Conservation (phyloP, 2,329 filamentous ascomycete genomes). For the Pseudodiploospora longispora region DNA sequence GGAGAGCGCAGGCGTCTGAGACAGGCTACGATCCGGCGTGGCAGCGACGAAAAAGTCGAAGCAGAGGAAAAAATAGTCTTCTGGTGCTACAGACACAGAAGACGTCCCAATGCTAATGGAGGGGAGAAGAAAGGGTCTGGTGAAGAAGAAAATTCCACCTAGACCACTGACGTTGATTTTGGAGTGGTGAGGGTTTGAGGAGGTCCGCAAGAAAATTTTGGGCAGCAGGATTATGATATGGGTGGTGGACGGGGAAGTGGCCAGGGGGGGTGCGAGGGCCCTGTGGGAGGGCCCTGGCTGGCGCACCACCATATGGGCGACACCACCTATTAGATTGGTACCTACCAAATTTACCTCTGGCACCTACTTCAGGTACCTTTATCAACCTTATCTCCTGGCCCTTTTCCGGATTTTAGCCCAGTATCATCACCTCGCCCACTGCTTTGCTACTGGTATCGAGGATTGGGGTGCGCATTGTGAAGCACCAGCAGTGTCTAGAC, state of each 20-base stretch:
- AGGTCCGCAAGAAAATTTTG: slow-evolving; percentile 29
- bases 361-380: too few relatives aligned
- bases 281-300: too few relatives aligned
- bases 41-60: slow-evolving; percentile 16
- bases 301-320: too few relatives aligned
- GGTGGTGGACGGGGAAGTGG: slow-evolving; percentile 22
- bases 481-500: too few relatives aligned
- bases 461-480: too few relatives aligned
- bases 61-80: slow-evolving; percentile 20
- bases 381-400: too few relatives aligned
- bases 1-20: slow-evolving; percentile 16
- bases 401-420: too few relatives aligned
- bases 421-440: too few relatives aligned
- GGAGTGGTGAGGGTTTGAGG: slow-evolving; percentile 29
- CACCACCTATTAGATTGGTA: too few relatives aligned
- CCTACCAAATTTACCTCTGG: too few relatives aligned
- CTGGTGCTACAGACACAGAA: slow-evolving; percentile 24
- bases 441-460: too few relatives aligned
- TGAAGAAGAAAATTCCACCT: slow-evolving; percentile 24
- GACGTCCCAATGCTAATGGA: slow-evolving; percentile 22
- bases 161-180: slow-evolving; percentile 27
- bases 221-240: slow-evolving; percentile 28
- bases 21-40: slow-evolving; percentile 25
- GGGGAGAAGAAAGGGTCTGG: slow-evolving; percentile 23
- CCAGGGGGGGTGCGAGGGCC: slow-evolving; percentile 2